Percentiles rank a stretch among this genome's conserved stretches.
Conservation (phyloP, 2,329 filamentous ascomycete species). For the Trichoderma sp. region DNA sequence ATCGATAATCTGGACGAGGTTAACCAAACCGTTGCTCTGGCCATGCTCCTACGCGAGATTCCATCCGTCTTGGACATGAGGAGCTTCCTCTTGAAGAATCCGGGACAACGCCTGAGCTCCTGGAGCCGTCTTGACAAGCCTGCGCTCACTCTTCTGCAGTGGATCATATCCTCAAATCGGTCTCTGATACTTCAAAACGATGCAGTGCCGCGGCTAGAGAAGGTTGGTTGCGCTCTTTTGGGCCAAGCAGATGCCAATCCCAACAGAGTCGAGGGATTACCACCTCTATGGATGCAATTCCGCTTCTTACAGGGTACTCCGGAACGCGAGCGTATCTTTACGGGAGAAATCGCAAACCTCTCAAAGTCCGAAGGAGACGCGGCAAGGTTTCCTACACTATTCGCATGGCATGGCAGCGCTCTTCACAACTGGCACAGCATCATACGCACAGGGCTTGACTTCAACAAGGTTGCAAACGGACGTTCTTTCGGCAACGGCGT, state of each 20-base stretch:
- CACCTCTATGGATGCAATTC: slow-evolving; percentile 71
- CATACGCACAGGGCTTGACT: slow-evolving; percentile 79
- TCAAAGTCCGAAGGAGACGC: slow-evolving; percentile 38
- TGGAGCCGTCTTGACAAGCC: slow-evolving; percentile 63
- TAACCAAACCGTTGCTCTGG: slow-evolving; percentile 37
- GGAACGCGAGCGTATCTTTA: slow-evolving; percentile 80
- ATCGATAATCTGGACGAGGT: slow-evolving; percentile 31
- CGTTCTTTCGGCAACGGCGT: slow-evolving; percentile 77
- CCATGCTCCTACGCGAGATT: slow-evolving; percentile 58
- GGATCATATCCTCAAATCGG: slow-evolving; percentile 88
- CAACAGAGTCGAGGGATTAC: slow-evolving; percentile 61
- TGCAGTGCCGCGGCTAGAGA: slow-evolving; percentile 41
- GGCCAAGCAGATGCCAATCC: slow-evolving; percentile 42
- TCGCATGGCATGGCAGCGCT: slow-evolving; percentile 83
- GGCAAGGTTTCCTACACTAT: slow-evolving; percentile 66
- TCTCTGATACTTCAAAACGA: slow-evolving; percentile 79
- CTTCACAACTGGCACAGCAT: slow-evolving; percentile 88
- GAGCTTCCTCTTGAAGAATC: slow-evolving; percentile 47
- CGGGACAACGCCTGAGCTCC: slow-evolving; percentile 46
- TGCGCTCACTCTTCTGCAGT: slow-evolving; percentile 70
- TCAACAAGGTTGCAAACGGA: slow-evolving; percentile 62
- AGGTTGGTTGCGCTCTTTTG: slow-evolving; percentile 27
- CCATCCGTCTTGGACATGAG: slow-evolving; percentile 64
- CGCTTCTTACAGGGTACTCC: slow-evolving; percentile 85
- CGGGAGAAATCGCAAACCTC: slow-evolving; percentile 56